Base-by-base conservation (phyloP, 1,139 yeast species). In the Yamadazyma dendronema region DNA sequence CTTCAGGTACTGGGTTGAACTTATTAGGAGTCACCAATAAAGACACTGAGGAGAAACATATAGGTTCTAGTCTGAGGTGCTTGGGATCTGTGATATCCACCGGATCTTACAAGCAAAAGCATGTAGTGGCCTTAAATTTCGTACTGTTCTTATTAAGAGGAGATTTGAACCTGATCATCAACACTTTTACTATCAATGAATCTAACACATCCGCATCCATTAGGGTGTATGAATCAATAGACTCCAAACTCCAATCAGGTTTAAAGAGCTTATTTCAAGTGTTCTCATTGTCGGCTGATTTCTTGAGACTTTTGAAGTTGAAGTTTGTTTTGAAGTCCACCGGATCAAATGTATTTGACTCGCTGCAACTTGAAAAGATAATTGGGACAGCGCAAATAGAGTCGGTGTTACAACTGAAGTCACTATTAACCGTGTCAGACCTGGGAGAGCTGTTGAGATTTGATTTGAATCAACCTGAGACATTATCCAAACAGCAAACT, bases 51-150 rank as follows among this genome's bases (percentile, higher is more conserved):
- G 12, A 24, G 44, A 44, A 22, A 45, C 38, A 27, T 36, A 44
- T 8, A 38, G 27, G 21, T 8, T 14, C 27, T 6, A 19, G 9
- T 19, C 22, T 24, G 13, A 24, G 13, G 27, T 24, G 27, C 11
- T 37, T 65, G 15, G 54, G 67, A 26, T 50, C 64, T 1, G 50
- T 65, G 1, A 37, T 66, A 2, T 33, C 47, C 9, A 42, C 56
- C 36, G 72, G 72, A 0, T 47, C 67, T 1, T 66, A 67, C 39
- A 63, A 62, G 34, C 69, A 65, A 37, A 64, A 61, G 39, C 49
- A 59, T 14, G 47, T 39, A 14, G 32, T 38, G 13, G 39, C 35
- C 21, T 33, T 42, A 24, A 41, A 31, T 21, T 31, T 40, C n/a
- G 27, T 41, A 13, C 32, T 28, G 28, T 25, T 25, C 4, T 36